Conservation (phyloP, 2,329 filamentous ascomycete species). For the Samsoniella hepiali region DNA sequence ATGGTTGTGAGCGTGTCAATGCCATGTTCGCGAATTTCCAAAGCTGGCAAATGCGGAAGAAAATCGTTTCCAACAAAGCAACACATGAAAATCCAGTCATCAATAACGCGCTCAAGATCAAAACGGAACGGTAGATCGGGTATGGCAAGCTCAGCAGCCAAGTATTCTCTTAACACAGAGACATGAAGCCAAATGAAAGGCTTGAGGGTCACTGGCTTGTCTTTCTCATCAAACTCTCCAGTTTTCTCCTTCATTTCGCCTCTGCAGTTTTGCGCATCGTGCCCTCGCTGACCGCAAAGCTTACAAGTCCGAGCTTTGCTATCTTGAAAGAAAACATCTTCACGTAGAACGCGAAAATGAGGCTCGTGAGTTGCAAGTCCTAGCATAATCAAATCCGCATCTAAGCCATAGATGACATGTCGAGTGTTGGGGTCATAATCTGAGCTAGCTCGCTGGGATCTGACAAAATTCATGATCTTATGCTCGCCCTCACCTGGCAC, state of each 20-base stretch:
- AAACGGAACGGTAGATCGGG: constrained; percentile 81
- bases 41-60: constrained; percentile 90
- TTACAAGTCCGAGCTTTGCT: constrained; percentile 78
- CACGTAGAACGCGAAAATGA: constrained; percentile 90
- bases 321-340: constrained; percentile 94
- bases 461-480: constrained; percentile 98
- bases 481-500: constrained; percentile 98
- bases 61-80: constrained; percentile 99
- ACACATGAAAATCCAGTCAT: constrained; percentile 99
- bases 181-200: constrained; percentile 99
- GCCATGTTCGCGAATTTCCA: constrained; percentile 95
- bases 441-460: constrained; percentile 85
- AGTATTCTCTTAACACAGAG: constrained; percentile 84
- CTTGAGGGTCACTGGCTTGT: constrained; percentile 67
- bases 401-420: constrained; percentile 96
- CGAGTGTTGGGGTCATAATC: constrained; percentile 95
- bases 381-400: constrained; percentile 98
- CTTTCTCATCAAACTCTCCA: constrained; percentile 79
- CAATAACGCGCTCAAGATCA: constrained; percentile 88
- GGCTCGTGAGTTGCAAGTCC: constrained; percentile 96
- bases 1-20: constrained; percentile 97
- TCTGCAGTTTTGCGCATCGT: constrained; percentile 81
- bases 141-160: constrained; percentile 83
- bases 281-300: constrained; percentile 87
- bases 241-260: constrained; percentile 75